phyloP scores from a whole-genome alignment of 2,329 filamentous ascomycete genomes.

The Phoma herbarum region DNA sequence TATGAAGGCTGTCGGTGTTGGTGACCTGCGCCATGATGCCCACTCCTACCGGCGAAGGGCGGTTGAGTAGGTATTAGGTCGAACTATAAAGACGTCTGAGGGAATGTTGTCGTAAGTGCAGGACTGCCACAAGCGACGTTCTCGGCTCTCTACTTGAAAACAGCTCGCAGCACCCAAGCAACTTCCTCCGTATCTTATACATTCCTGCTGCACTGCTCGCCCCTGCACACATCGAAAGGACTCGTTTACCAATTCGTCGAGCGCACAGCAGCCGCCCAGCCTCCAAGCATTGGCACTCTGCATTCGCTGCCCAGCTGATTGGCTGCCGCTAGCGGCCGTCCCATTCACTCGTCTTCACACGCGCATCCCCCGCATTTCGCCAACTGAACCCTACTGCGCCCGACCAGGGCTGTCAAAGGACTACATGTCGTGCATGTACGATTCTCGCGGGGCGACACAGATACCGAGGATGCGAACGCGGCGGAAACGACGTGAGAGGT shows the following conservation, averaged over 20 bases:
- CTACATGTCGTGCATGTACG: background rate
- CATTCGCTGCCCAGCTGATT: background rate
- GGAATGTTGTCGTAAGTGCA: background rate
- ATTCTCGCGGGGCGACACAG: background rate
- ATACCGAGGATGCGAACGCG: background rate
- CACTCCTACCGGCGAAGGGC: background rate
- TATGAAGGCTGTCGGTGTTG: slow-evolving; percentile 15
- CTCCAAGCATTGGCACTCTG: slow-evolving; percentile 14
- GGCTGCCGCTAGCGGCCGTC: background rate
- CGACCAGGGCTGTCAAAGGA: background rate
- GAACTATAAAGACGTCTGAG: background rate
- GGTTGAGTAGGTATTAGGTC: background rate
- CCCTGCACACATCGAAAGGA: background rate
- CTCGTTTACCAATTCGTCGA: background rate
- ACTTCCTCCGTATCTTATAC: background rate
- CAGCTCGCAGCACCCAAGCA: background rate
- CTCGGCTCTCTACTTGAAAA: background rate
- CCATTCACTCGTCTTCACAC: slow-evolving; percentile 4
- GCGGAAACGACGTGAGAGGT: background rate
- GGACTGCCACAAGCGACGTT: background rate
- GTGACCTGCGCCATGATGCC: slow-evolving; percentile 12
- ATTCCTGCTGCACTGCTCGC: background rate
- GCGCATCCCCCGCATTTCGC: slow-evolving; percentile 18
- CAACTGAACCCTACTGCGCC: background rate
- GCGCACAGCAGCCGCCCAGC: background rate